Evolutionary conservation across 371 early-diverging fungal genomes (phyloP), one percentile per base, ranked within the genome.

Genomic region (Nematocida sp.): DNA sequence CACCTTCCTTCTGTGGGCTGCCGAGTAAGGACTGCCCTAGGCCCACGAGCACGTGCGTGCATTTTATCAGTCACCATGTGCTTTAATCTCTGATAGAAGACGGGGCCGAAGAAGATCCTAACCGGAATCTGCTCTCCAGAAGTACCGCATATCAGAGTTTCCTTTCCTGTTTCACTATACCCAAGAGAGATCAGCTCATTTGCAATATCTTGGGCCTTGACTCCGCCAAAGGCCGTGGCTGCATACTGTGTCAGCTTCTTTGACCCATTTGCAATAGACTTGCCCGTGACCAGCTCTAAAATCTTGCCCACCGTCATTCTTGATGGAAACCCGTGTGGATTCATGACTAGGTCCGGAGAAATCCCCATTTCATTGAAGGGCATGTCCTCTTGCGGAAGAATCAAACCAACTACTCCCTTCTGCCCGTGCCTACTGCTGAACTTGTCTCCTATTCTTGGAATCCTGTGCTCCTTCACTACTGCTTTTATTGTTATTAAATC

Each of bases 261-360:
- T 40, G 67, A 66, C 40, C 80, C 80, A 15, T n/a, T 15, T 7
- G 70, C 18, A 4, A 46, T 64, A 9, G 96, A 97, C 87, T 98
- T 98, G 75, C 99, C 99, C 5, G 94, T 93, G 62, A 96, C 85
- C 72, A 95, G 86, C 88, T 99, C 98, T 85, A 98, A 93, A 92
- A 99, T 95, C 87, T 98, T 96, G 66, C 99, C 99, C 4, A 99
- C 97, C 27, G 98, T 99, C 98, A 99, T 99, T 89, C 98, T 94
- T 27, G 94, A 94, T 39, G 98, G 99, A 91, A 98, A 96, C 85
- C 97, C 98, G 89, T 98, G 98, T 44, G 99, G 99, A 89, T 98
- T 99, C 96, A 99, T 97, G 88, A 99, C 95, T 66, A 99, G 92
- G 87, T 98, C 98, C 1, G 98, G 98, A 40, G 89, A 89, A 20